phyloP scores from a whole-genome alignment of 73 alveolate species.

The Uronychia binucleata region DNA sequence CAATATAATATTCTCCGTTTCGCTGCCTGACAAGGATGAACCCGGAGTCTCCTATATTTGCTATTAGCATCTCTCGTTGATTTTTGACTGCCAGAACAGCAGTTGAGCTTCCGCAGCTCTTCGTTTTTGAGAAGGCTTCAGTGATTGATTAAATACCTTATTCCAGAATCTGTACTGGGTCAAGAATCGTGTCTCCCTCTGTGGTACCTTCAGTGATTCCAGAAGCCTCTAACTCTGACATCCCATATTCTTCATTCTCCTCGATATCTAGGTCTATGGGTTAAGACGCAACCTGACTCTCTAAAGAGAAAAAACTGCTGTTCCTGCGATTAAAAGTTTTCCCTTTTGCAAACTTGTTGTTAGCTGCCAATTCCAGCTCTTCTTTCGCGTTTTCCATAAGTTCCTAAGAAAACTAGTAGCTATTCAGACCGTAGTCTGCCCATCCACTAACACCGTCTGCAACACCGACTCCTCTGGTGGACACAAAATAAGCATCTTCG shows the following conservation, averaged over 20 bases:
- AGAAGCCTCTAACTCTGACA: not conserved
- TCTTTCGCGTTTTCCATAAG: constrained; percentile 27
- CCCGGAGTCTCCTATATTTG: constrained; percentile 60
- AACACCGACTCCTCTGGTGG: constrained; percentile 52
- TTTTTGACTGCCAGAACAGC: constrained; percentile 31
- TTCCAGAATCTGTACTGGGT: constrained; percentile 24
- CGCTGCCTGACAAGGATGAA: constrained; percentile 32
- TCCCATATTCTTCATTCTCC: not conserved
- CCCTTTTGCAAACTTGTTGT: not conserved
- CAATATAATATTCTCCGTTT: constrained; percentile 22
- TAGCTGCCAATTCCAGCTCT: not conserved
- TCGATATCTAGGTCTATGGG: not conserved
- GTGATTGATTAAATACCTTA: not conserved
- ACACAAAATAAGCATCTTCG: constrained; percentile 58
- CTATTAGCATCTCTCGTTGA: constrained; percentile 20
- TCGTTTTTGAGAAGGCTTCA: constrained; percentile 6
- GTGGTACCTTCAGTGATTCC: not conserved
- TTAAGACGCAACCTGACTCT: not conserved
- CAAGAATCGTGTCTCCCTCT: not conserved
- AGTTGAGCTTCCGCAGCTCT: constrained; percentile 50
- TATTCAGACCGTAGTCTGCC: constrained; percentile 54
- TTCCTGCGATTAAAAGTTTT: not conserved
- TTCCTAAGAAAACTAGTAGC: constrained; percentile 37
- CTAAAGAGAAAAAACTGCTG: not conserved
- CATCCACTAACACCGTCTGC: constrained; percentile 75